Conservation (phyloP, 768 basidiomycete species). For the Crepidotus variabilis region DNA sequence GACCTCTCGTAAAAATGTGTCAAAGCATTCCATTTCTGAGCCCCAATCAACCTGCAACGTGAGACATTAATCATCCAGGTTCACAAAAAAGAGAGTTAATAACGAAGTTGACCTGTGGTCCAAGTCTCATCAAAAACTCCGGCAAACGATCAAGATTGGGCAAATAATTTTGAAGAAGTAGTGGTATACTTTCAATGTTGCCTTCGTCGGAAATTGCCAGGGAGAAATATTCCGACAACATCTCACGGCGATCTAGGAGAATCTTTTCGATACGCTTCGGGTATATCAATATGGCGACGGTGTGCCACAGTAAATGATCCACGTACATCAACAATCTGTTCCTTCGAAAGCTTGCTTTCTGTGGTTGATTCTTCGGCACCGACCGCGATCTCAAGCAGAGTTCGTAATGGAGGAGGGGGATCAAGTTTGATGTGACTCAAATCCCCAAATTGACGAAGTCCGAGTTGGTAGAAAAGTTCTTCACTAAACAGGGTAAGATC, state of each 20-base stretch:
- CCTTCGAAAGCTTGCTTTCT: conserved; percentile 49
- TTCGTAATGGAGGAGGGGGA: conserved; percentile 71
- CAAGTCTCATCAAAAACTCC: conserved; percentile 84
- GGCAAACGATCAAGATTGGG: conserved; percentile 92
- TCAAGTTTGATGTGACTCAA: conserved; percentile 74
- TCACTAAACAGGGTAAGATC: conserved; percentile 47
- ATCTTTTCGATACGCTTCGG: conserved; percentile 61
- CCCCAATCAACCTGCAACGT: conserved; percentile 81
- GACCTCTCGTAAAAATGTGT: conserved; percentile 80
- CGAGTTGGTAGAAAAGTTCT: conserved; percentile 94
- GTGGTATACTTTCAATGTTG: conserved; percentile 70
- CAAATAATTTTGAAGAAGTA: conserved; percentile 81
- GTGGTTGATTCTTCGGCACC: conserved; percentile 60
- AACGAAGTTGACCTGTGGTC: conserved; percentile 64
- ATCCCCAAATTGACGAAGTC: conserved; percentile 86
- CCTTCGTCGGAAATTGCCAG: conserved; percentile 67
- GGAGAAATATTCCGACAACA: conserved; percentile 92
- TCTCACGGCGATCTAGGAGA: conserved; percentile 60
- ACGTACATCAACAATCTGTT: conserved; percentile 68
- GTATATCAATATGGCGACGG: neutral
- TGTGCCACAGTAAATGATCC: neutral
- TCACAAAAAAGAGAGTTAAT: neutral
- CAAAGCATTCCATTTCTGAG: conserved; percentile 81
- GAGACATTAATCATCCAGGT: neutral
- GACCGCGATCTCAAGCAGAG: conserved; percentile 76